Evolutionary conservation across 176 grass and related monocot genomes (phyloP), one percentile per base, ranked within the genome.

Genomic region (Oryza punctata): DNA sequence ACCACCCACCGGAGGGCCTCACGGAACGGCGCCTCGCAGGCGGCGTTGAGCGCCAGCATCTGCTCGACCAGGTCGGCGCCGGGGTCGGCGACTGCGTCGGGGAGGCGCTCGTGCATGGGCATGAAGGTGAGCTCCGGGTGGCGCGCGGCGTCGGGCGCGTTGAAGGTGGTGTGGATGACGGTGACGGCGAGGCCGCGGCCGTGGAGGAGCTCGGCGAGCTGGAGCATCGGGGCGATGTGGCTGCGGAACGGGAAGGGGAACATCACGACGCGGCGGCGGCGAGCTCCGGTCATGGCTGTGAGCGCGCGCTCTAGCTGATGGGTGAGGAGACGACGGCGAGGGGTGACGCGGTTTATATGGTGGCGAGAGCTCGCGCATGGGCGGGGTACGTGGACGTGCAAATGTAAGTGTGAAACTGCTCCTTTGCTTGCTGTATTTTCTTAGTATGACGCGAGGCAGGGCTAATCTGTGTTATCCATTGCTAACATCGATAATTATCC

Each of bases 211-310:
- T 7, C 52, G 1, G 38, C 89, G 4, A 91, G 77, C 61, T 77
- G 77, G 11, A 91, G 77, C 81, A 91, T 91, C 3, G 86, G 77
- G 41, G 45, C 49, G 43, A 68, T 81, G 70, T 91, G 89, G 69
- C 85, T 73, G 8, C 28, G 70, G 67, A 26, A 88, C 24, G 85
- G 89, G 23, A 84, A 68, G 0, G 85, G 71, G 70, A 91, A 91
- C 78, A 91, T 1, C 64, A 91, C 67, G 26, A 88, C 73, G n/a
- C 81, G 76, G 33, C 46, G 40, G 24, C 37, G 37, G 37, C 37
- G 37, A 38, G 13, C 16, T 24, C 6, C 78, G 2, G 65, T 47
- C 70, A 82, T 82, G 4, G 18, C 18, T 57, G 47, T n/a, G n/a
- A n/a, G 33, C 33, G 15, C 47, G 47, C 15, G 14, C 8, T 30